A percentile compares a stretch with the other conserved stretches of the same genome.
Evolutionary conservation across 2,329 filamentous ascomycete species (phyloP).

Genomic region (Dothideomycetidae sp.): DNA sequence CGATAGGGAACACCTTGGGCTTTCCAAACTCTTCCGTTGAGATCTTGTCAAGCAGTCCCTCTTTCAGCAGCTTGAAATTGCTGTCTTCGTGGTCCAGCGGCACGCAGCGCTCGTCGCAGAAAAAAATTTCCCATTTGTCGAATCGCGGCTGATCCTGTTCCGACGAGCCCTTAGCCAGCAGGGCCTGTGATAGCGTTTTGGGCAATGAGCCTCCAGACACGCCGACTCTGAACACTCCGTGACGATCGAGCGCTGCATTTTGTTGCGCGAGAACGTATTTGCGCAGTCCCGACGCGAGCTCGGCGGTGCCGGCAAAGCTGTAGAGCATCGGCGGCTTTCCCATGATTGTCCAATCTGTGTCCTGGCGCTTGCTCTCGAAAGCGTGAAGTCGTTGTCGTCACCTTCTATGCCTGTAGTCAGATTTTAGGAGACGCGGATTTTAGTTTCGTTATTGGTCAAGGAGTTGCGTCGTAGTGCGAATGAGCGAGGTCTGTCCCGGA

Average conservation of each 20-base stretch:
- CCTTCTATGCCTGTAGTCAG: conserved; percentile 4
- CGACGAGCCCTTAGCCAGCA: conserved; percentile 43
- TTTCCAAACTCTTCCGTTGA: conserved; percentile 45
- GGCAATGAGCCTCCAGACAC: conserved; percentile 91
- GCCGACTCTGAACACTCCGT: conserved; percentile 76
- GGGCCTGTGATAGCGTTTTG: conserved; percentile 69
- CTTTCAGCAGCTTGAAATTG: conserved; percentile 81
- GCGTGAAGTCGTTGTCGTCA: too few species aligned
- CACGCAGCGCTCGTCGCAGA: conserved; percentile 91
- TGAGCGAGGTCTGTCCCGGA: too few species aligned
- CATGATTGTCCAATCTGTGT: too few species aligned
- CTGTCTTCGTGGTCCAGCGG: conserved; percentile 84
- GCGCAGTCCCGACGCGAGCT: conserved; percentile 64
- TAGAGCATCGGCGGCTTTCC: conserved; percentile 48
- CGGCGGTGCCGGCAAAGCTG: conserved; percentile 58
- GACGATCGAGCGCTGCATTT: conserved; percentile 62
- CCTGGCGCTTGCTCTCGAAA: too few species aligned
- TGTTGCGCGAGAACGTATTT: conserved; percentile 72
- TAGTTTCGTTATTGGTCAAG: too few species aligned
- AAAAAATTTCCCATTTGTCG: conserved; percentile 93
- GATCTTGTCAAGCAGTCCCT: conserved; percentile 79
- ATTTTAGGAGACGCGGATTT: too few species aligned
- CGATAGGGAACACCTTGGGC: conserved; percentile 68
- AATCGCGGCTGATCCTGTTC: conserved; percentile 54
- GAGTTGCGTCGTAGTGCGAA: too few species aligned